Evolutionary conservation across 192 early-diverging fungal species (phyloP), one percentile per base, ranked within the genome.

Genomic region (Coemansia sp.): DNA sequence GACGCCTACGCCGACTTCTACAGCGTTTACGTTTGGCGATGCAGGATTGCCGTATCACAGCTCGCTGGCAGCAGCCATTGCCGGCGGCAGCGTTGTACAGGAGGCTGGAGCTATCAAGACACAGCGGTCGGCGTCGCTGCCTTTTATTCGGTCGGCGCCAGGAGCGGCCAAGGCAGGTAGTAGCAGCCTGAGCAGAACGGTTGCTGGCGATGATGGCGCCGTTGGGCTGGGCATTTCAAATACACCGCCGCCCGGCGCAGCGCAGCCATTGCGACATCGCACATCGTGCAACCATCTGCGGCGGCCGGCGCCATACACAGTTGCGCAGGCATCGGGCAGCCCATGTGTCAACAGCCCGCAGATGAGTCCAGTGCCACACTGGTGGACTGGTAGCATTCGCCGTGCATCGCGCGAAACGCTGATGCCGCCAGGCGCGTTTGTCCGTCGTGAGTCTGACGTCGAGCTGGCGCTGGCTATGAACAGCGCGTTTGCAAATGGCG

Each of bases 401-500:
- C 64, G 76, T 21, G 57, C 76, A 6, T 78, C 76, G 57, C 66
- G 76, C 21, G 76, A 78, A 51, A 69, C 71, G 54, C 25, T 54
- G 31, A 14, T 63, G 48, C 60, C 71, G 7, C 53, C 46, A 2
- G 60, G 36, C 9, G 46, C 48, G 34, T 61, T 63, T 54, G 66
- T 51, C 14, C 68, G 78, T 17, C 68, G 78, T n/a, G 78, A 81
- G 53, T 81, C 78, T 7, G 78, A 81, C 37, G 72, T 65, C 0
- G 78, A 81, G 61, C 65, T 81, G 53, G 78, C 78, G 22, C 65
- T 81, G 61, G 78, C 78, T 0, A 81, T 81, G 78, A 74, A 81
- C 54, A 65, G 60, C 36, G 78, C 69, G 15, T 81, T 81, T 71
- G 68, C 65, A 17, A 70, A 66, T 28, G 78, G 68, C 26, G 72